Evolutionary conservation across 2,329 filamentous ascomycete species (phyloP), one percentile per base, ranked within the genome.

Genomic region (Fusarium mexicanum): DNA sequence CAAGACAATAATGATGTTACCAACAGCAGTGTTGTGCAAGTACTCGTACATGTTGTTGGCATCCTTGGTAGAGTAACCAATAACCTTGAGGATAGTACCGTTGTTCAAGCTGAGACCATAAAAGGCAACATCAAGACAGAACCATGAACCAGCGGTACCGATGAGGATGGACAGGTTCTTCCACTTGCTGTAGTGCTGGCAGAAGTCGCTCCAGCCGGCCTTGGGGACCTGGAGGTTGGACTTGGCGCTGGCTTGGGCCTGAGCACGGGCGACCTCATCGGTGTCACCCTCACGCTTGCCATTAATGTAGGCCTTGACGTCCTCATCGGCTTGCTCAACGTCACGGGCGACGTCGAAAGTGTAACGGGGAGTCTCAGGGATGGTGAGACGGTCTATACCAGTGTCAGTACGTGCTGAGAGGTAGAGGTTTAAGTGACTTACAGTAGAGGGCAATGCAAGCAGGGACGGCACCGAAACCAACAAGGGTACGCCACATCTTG

Each of bases 361-460:
- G 84, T 96, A 97, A 35, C 94, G 92, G 60, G 94, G 94, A 40
- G 94, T 96, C 84, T 97, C 94, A 31, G 94, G 94, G 74, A 97
- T 96, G 60, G 94, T 96, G 8, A 96, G 85, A 77, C 92, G 91
- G 78, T 84, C 82, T 84, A 22, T 11, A 12, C 44, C 6, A 16
- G 18, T 59, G 64, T 48, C n/a, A 54, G 17, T 43, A 41, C 53
- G 47, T 44, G 29, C 16, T 22, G 33, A 24, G 8, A 57, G 50
- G 18, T 17, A 3, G 40, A 35, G 22, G 7, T 20, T 12, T 2
- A 20, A 14, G 13, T 6, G 22, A 74, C 82, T 77, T 76, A 82
- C 81, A 96, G 86, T 96, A 96, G 24, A 97, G 89, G 26, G 94
- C 94, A 72, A 95, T 91, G 80, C 91, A 93, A 48, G 92, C 94